Conservation (phyloP, 2,329 filamentous ascomycete genomes). For the Tolypocladium tundrense region DNA sequence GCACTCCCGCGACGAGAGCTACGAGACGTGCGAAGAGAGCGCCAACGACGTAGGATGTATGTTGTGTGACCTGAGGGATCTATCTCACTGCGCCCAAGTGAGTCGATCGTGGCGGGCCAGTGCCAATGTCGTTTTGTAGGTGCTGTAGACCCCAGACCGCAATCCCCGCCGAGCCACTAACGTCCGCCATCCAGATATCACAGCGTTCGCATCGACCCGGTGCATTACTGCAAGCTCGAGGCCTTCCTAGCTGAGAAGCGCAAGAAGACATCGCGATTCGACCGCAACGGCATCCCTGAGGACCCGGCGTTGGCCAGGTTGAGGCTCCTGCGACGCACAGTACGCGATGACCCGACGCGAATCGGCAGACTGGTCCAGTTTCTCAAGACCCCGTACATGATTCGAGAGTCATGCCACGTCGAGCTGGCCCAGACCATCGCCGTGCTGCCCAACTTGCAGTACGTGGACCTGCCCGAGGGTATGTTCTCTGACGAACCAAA, state of each 20-base stretch:
- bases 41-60: conserved; percentile 74
- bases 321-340: conserved; percentile 67
- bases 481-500: conserved; percentile 72
- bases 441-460: conserved; percentile 73
- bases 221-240: conserved; percentile 90
- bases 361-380: conserved; percentile 64
- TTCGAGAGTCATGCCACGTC: conserved; percentile 74
- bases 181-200: conserved; percentile 51
- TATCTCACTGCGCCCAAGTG: conserved; percentile 68
- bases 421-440: conserved; percentile 80
- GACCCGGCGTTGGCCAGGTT: conserved; percentile 71
- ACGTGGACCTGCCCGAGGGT: conserved; percentile 83
- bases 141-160: conserved; percentile 8
- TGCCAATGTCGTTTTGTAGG: conserved; percentile 51
- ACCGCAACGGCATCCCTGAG: conserved; percentile 68
- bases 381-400: conserved; percentile 90
- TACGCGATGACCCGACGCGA: conserved; percentile 62
- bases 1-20: conserved; percentile 65
- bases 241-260: conserved; percentile 69
- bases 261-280: conserved; percentile 61
- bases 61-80: conserved; percentile 85
- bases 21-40: conserved; percentile 74
- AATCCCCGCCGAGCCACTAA: neutral
- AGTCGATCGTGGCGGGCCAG: conserved; percentile 59
- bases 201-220: conserved; percentile 84